A percentile compares a stretch with the other conserved stretches of the same genome.
phyloP scores from a whole-genome alignment of 2,329 filamentous ascomycete species.

The Teratosphaeria nubilosa region DNA sequence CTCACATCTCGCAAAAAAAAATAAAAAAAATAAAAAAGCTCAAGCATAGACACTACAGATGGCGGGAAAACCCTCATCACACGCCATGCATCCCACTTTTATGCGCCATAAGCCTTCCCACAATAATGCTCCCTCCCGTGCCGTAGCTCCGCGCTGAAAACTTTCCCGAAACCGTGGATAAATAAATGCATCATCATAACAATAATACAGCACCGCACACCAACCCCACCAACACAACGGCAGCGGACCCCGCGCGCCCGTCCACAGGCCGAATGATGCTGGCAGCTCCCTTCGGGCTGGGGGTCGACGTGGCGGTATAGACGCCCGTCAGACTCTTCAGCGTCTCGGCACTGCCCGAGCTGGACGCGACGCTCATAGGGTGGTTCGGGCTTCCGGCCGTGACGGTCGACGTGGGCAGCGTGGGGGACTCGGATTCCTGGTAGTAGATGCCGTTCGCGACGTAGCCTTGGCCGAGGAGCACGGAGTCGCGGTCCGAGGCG shows the following conservation, averaged over 20 bases:
- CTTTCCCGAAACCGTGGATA: too few relatives aligned
- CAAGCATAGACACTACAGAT: too few relatives aligned
- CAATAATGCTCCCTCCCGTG: too few relatives aligned
- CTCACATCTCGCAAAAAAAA: too few relatives aligned
- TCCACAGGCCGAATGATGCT: background rate
- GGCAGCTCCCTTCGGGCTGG: slow-evolving; percentile 10
- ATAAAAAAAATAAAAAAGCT: too few relatives aligned
- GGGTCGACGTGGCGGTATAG: slow-evolving; percentile 29
- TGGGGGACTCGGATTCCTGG: slow-evolving; percentile 28
- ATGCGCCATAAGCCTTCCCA: too few relatives aligned
- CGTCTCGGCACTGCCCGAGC: slow-evolving; percentile 5
- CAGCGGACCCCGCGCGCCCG: background rate
- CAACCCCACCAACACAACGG: background rate
- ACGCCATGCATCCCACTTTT: too few relatives aligned
- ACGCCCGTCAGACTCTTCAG: slow-evolving; percentile 24
- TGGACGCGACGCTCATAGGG: slow-evolving; percentile 14
- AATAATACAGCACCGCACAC: background rate
- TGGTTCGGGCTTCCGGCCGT: slow-evolving; percentile 24
- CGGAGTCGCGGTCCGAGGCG: slow-evolving; percentile 38
- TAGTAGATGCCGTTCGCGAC: slow-evolving; percentile 53
- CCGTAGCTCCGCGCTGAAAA: too few relatives aligned
- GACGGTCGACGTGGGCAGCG: slow-evolving; percentile 23
- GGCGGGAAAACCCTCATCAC: too few relatives aligned
- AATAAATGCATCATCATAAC: background rate
- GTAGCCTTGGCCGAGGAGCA: slow-evolving; percentile 42